Base-by-base conservation (phyloP, 495 filamentous ascomycete genomes). In the Barbatosphaeria neglecta region DNA sequence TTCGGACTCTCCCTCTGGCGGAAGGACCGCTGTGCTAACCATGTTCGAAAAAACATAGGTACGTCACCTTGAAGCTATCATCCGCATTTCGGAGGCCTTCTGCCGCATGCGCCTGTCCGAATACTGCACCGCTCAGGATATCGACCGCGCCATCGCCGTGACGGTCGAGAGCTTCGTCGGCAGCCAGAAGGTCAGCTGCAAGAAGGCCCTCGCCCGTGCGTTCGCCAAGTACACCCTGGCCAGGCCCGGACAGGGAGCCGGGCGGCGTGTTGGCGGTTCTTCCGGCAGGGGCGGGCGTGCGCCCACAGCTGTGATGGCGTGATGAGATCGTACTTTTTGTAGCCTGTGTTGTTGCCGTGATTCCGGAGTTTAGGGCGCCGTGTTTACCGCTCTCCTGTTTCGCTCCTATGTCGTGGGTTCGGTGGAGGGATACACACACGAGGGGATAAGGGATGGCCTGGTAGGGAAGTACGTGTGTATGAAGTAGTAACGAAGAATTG, bases 91-190 rank as follows among this genome's bases (percentile, higher is more conserved):
- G 45, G 90, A 96, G 61, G 67, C 87, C 16, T 96, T 96, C 74
- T 89, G 83, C 72, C 89, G 90, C 56, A 96, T 96, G 90, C 84
- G 90, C 22, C 71, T 99, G 24, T 87, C 82, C 0, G 93, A 99
- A 53, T 96, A 93, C 67, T 94, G 89, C 62, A 83, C 82, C 7
- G 62, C 82, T 15, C 77, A 82, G 48, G 93, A 99, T 59, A 94
- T 99, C 49, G 93, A 99, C 65, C 84, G 92, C 45, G 93, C 92
- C 41, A 97, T 99, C 55, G 89, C 89, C 6, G 93, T 97, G 13
- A 93, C 92, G 1, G 88, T 99, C 10, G 90, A 99, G 42, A 88
- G 82, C 18, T 99, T 99, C 62, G 86, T 99, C 22, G 86, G 87
- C 49, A 89, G 83, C 50, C 93, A 99, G 65, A 99, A 99, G 69